These are phyloP conservation scores for Didymella exigua DNA, from an alignment of 2,329 filamentous ascomycete species.

Conservation along the genomic window DNA sequence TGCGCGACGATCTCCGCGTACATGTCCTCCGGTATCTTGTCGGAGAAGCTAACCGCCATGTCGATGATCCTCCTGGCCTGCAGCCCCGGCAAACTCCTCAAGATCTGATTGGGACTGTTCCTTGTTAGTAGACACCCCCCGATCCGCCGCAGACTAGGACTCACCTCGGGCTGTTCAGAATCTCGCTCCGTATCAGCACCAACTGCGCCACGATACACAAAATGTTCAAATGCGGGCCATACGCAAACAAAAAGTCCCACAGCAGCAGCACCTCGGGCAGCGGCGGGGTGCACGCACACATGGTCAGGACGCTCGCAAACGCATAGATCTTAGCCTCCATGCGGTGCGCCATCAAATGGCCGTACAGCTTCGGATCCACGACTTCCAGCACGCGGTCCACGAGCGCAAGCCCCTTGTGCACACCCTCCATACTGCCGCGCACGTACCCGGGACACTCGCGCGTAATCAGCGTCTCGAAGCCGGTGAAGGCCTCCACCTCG, in stretches of 20 bases:
- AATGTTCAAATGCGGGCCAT: constrained; percentile 92
- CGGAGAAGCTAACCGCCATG: constrained; percentile 82
- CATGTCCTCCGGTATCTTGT: constrained; percentile 87
- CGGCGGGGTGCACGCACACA: constrained; percentile 94
- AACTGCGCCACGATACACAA: constrained; percentile 96
- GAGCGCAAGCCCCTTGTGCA: constrained; percentile 86
- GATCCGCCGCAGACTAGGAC: constrained; percentile 21
- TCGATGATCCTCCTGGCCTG: constrained; percentile 84
- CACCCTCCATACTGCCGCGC: constrained; percentile 93
- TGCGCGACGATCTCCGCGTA: constrained; percentile 90
- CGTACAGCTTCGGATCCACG: constrained; percentile 85
- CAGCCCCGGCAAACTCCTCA: constrained; percentile 84
- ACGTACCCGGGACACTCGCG: constrained; percentile 92
- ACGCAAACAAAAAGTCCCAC: constrained; percentile 98
- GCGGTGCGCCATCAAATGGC: constrained; percentile 82
- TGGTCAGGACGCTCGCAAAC: constrained; percentile 90
- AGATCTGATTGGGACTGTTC: constrained; percentile 82
- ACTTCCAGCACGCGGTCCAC: constrained; percentile 92
- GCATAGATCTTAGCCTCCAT: constrained; percentile 95
- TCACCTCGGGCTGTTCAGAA: constrained; percentile 83
- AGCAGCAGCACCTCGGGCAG: constrained; percentile 89
- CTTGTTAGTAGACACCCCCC: background rate
- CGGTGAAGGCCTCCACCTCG: constrained; percentile 91
- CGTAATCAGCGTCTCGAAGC: constrained; percentile 87
- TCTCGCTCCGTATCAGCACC: constrained; percentile 81